Evolutionary conservation across 2,329 filamentous ascomycete genomes (phyloP).

Genomic region (Parasarocladium wereldwijsianum): DNA sequence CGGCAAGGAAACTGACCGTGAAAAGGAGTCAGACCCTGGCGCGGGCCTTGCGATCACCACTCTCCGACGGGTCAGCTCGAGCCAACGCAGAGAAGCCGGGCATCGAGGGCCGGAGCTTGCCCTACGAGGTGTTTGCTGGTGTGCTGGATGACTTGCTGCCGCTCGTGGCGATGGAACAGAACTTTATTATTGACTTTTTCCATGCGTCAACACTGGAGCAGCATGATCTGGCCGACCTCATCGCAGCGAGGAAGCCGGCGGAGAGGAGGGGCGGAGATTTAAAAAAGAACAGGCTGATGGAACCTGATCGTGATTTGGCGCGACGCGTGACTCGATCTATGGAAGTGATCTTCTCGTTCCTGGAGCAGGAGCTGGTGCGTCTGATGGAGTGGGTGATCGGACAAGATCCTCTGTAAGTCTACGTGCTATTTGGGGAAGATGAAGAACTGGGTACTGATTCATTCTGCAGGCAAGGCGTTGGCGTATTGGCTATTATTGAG

Average conservation of each 20-base stretch:
- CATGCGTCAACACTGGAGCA: slow-evolving; percentile 77
- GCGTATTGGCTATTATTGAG: slow-evolving; percentile 68
- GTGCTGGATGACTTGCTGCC: slow-evolving; percentile 71
- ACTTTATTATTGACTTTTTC: slow-evolving; percentile 95
- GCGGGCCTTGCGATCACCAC: slow-evolving; percentile 53
- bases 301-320: slow-evolving; percentile 79
- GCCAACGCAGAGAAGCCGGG: slow-evolving; percentile 39
- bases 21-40: slow-evolving; percentile 84
- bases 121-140: slow-evolving; percentile 69
- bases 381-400: slow-evolving; percentile 74
- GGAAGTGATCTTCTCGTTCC: slow-evolving; percentile 76
- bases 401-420: slow-evolving; percentile 64
- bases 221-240: slow-evolving; percentile 69
- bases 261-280: slow-evolving; percentile 60
- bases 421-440: background rate
- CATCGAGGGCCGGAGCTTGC: slow-evolving; percentile 50
- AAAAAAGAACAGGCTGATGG: slow-evolving; percentile 61
- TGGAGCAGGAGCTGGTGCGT: slow-evolving; percentile 62
- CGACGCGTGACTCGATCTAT: slow-evolving; percentile 72
- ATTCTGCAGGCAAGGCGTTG: slow-evolving; percentile 62
- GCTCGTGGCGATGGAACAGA: slow-evolving; percentile 84
- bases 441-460: slow-evolving; percentile 6
- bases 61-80: slow-evolving; percentile 39
- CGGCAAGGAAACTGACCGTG: slow-evolving; percentile 79
- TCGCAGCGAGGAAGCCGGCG: slow-evolving; percentile 49